Evolutionary conservation across 345 rosid genomes (phyloP), one percentile per base, ranked within the genome.

Genomic region (Camelina laxa): DNA sequence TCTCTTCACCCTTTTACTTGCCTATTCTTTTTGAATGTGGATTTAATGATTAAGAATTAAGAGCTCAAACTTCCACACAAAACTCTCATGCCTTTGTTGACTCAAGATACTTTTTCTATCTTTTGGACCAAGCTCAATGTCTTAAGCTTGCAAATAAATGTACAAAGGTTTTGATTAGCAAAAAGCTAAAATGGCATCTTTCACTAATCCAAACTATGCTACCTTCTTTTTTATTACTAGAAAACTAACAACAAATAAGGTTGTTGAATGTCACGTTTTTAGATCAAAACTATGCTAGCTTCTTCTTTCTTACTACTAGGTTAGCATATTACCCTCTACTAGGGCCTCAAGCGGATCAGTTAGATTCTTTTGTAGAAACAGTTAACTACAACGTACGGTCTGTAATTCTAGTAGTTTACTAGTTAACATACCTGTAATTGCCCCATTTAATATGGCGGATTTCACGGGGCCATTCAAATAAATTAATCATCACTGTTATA

Each of bases 11-110:
- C 67, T 50, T 27, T 66, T 21, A 38, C 42, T 36, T 49, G 60
- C 53, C 35, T 75, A 39, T 33, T 33, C 0, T 33, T 31, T 31
- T 31, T 31, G 6, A 31, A 33, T 33, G 60, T 24, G 13, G 64
- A 27, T 58, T 27, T 59, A 24, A 41, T 75, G 67, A 58, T 60
- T 60, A 75, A 75, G 57, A 31, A 51, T 44, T 12, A 54, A 62
- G 75, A 69, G 80, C 70, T 54, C 80, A 70, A 53, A 69, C 65
- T 69, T 69, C 75, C 19, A 54, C 50, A 55, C 65, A 75, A 61
- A 60, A 50, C 64, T 54, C 22, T 62, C 75, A 44, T 69, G 35
- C 65, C 59, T 76, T 76, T 76, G 60, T 62, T 76, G 80, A 76
- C 70, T 45, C 70, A 4, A 55, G 35, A 55, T 65, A 62, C 65